phyloP scores from a whole-genome alignment of 164 flowering plant species.

The Kingdonia uniflora region DNA sequence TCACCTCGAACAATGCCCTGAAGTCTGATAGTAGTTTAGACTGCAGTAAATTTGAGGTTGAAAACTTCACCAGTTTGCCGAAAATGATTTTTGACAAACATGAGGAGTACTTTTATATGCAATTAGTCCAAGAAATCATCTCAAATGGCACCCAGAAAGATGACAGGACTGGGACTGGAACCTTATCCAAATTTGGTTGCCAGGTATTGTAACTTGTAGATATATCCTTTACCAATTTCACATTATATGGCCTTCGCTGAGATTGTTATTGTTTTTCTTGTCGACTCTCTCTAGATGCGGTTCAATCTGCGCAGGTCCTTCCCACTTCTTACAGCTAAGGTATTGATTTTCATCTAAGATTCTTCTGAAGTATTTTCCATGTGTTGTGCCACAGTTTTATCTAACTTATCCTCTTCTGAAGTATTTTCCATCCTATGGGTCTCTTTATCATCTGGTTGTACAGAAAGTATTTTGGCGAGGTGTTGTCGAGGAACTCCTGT shows the following conservation, averaged over 20 bases:
- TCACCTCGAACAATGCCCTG: slow-evolving; percentile 19
- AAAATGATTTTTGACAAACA: slow-evolving; percentile 71
- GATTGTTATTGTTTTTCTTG: neutral
- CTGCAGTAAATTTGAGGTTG: slow-evolving; percentile 31
- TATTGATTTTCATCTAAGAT: slow-evolving; percentile 2
- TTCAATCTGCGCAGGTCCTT: slow-evolving; percentile 79
- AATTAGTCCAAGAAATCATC: slow-evolving; percentile 69
- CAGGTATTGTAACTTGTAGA: slow-evolving; percentile 38
- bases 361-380: neutral
- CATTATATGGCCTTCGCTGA: neutral
- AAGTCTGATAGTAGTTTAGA: slow-evolving; percentile 16
- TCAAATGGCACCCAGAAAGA: slow-evolving; percentile 49
- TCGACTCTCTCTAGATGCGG: slow-evolving; percentile 47
- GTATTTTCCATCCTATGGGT: slow-evolving; percentile 4
- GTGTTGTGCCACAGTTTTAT: neutral
- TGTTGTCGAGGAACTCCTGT: slow-evolving; percentile 92
- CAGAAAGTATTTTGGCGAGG: slow-evolving; percentile 96
- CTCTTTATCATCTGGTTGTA: slow-evolving; percentile 12
- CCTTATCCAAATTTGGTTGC: slow-evolving; percentile 90
- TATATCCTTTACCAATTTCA: neutral
- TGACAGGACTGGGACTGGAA: slow-evolving; percentile 93
- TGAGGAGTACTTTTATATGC: slow-evolving; percentile 62
- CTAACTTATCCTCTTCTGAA: neutral
- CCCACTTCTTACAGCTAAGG: slow-evolving; percentile 96
- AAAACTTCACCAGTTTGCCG: slow-evolving; percentile 59